These are phyloP conservation scores for Candida tibetensis DNA, from an alignment of 805 yeast genomes.

Conservation along the genomic window DNA sequence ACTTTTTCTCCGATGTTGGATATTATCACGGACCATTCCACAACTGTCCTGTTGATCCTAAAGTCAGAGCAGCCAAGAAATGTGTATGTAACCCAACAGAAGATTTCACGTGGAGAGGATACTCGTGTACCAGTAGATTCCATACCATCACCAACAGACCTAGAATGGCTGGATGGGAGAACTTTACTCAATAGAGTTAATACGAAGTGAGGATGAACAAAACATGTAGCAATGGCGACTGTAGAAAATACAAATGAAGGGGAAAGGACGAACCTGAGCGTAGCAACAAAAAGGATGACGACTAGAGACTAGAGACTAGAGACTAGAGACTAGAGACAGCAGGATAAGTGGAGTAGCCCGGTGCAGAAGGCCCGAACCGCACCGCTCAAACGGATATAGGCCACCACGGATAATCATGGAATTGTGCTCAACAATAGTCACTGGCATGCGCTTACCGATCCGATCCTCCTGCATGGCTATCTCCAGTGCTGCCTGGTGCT, in stretches of 20 bases:
- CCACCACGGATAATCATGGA: too few relatives aligned
- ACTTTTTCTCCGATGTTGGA: constrained; percentile 80
- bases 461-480: too few relatives aligned
- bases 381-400: too few relatives aligned
- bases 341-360: too few relatives aligned
- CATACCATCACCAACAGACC: constrained; percentile 51
- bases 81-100: constrained; percentile 73
- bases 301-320: too few relatives aligned
- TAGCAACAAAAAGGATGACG: too few relatives aligned
- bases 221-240: too few relatives aligned
- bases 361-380: too few relatives aligned
- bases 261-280: neutral
- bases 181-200: constrained; percentile 39
- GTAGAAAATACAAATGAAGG: neutral
- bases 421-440: too few relatives aligned
- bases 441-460: too few relatives aligned
- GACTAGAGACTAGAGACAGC: too few relatives aligned
- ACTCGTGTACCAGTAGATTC: constrained; percentile 68
- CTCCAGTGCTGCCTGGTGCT: too few relatives aligned
- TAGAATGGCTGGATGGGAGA: constrained; percentile 73
- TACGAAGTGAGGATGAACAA: neutral
- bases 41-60: constrained; percentile 72
- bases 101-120: constrained; percentile 75
- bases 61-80: constrained; percentile 52
- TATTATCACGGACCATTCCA: constrained; percentile 80